These are phyloP conservation scores for Hypoxylon lienhwacheense DNA, from an alignment of 495 filamentous ascomycete species.

Conservation along the genomic window DNA sequence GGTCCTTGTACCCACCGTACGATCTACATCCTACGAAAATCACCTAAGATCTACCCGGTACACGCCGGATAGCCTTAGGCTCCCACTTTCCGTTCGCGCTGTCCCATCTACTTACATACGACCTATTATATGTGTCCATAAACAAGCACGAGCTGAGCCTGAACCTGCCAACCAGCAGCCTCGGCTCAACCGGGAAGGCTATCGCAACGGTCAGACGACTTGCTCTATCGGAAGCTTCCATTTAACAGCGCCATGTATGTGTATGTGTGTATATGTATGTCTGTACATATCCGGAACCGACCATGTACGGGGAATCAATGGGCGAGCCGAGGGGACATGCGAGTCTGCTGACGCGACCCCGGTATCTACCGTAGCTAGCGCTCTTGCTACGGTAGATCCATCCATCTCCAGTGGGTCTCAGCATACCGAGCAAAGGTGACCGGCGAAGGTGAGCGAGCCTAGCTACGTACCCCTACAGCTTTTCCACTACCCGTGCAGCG, in stretches of 20 bases:
- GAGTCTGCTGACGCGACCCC: conserved; percentile 29
- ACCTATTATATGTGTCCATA: too few species aligned
- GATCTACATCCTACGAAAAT: conserved; percentile 33
- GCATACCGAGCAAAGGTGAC: conserved; percentile 35
- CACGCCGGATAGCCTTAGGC: conserved; percentile 5
- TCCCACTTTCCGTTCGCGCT: conserved; percentile 3
- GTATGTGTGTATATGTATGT: too few species aligned
- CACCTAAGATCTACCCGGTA: conserved; percentile 30
- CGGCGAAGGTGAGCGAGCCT: conserved; percentile 22
- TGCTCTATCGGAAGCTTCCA: conserved; percentile 2
- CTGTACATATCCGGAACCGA: conserved; percentile 8
- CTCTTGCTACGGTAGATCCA: conserved; percentile 27
- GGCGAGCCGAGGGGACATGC: conserved; percentile 18
- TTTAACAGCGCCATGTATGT: too few species aligned
- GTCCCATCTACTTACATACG: too few species aligned
- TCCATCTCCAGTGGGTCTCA: conserved; percentile 9
- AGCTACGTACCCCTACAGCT: conserved; percentile 7
- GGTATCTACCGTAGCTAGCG: conserved; percentile 31
- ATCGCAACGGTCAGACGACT: conserved; percentile 25
- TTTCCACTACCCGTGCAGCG: conserved; percentile 18
- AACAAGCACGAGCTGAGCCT: conserved; percentile 26
- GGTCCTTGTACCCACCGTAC: conserved; percentile 12
- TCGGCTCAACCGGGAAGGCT: conserved; percentile 26
- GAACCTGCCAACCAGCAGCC: conserved; percentile 20
- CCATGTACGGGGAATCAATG: conserved; percentile 11